Conservation (phyloP, 2,329 filamentous ascomycete genomes). For the Chaetomium sp. region DNA sequence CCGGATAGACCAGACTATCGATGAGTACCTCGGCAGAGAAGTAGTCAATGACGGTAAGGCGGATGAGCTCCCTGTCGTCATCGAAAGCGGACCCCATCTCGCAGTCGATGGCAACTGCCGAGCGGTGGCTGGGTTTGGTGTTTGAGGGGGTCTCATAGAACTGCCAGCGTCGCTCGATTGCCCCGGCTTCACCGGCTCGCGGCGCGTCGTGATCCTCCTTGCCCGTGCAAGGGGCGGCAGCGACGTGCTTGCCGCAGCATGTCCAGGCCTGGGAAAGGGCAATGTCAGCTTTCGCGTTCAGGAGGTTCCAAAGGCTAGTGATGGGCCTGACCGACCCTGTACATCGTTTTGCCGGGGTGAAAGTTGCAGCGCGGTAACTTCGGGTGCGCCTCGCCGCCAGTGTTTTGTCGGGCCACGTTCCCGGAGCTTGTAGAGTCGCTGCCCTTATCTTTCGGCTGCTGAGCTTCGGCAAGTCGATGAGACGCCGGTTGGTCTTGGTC, state of each 20-base stretch:
- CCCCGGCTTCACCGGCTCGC: neutral
- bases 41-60: slow-evolving; percentile 45
- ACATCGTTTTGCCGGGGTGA: neutral
- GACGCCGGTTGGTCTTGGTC: neutral
- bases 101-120: slow-evolving; percentile 37
- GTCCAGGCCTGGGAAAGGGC: slow-evolving; percentile 6
- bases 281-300: neutral
- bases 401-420: neutral
- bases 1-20: slow-evolving; percentile 44
- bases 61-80: slow-evolving; percentile 46
- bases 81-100: slow-evolving; percentile 45
- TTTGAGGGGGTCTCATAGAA: slow-evolving; percentile 3
- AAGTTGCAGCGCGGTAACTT: neutral
- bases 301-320: no score
- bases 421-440: neutral
- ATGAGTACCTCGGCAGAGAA: slow-evolving; percentile 43
- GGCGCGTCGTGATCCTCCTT: neutral
- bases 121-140: neutral
- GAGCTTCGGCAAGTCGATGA: neutral
- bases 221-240: neutral
- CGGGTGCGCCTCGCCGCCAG: neutral
- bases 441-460: neutral
- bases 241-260: slow-evolving; percentile 8
- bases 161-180: slow-evolving; percentile 7
- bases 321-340: neutral